Evolutionary conservation across 257 asterid genomes (phyloP), one percentile per base, ranked within the genome.

Genomic region (Solanum bulbocastanum): DNA sequence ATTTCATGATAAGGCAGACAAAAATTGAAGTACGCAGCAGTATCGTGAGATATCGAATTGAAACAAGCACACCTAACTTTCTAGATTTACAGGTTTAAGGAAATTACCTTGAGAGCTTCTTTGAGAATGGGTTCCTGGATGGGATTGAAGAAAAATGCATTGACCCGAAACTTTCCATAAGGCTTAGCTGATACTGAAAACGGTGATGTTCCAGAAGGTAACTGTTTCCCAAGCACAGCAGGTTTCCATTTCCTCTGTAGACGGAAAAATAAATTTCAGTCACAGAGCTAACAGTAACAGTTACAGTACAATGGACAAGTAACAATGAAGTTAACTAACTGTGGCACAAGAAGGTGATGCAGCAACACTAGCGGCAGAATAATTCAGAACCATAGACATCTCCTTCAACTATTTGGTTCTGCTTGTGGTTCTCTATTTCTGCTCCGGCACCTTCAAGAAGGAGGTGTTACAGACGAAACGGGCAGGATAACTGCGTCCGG

Each of bases 71-170:
- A 56, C 14, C 74, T 40, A 33, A 42, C 32, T 13, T 30, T 4
- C 35, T 72, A 36, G 25, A 42, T 6, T 14, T 8, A 14, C 10
- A 39, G 83, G 9, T 36, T 20, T 16, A 23, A 23, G 46, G 60
- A 49, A 10, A 83, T 42, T 86, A 93, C 96, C 96, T 91, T 93
- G 87, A 93, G 92, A 83, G 94, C 96, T 87, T 93, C 93, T 90
- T 91, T 92, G 87, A 92, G 91, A 87, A 93, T 93, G 84, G 94
- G 94, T 46, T 91, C 91, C 58, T 90, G 89, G 71, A 66, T 30
- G 44, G 92, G 91, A 86, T 92, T 90, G 89, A 93, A 93, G 88
- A 90, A 88, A 90, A 88, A 92, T 40, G 94, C 93, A 90, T 93
- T 89, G 32, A 87, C 90, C 62, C 71, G 52, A 73, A 87, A 88